These are phyloP conservation scores for Terana coerulea DNA, from an alignment of 768 basidiomycete species.

Conservation along the genomic window DNA sequence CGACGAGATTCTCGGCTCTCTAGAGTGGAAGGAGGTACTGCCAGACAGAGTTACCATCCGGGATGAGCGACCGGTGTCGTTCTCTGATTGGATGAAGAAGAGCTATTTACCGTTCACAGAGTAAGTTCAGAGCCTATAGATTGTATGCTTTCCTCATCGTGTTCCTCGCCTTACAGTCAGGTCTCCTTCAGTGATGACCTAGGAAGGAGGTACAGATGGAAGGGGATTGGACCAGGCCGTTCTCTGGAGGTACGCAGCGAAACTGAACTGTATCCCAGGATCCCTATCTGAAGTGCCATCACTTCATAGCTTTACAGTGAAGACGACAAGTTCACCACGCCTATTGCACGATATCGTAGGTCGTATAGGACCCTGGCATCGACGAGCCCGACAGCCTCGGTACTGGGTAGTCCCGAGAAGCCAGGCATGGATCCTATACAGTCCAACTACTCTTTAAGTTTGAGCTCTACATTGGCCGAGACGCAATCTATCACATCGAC, in stretches of 20 bases:
- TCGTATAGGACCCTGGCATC: no score
- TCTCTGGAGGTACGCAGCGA: slow-evolving; percentile 34
- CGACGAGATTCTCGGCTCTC: slow-evolving; percentile 33
- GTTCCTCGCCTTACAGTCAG: no score
- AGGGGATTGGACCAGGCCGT: slow-evolving; percentile 33
- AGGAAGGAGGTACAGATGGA: slow-evolving; percentile 39
- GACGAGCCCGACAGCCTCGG: no score
- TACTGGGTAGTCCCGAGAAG: no score
- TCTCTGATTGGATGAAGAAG: slow-evolving; percentile 37
- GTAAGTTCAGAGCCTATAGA: slow-evolving; percentile 23
- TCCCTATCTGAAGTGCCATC: no score
- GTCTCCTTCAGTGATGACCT: slow-evolving; percentile 32
- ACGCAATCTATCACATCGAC: slow-evolving; percentile 12
- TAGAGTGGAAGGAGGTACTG: slow-evolving; percentile 35
- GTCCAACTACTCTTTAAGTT: no score
- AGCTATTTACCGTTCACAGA: slow-evolving; percentile 38
- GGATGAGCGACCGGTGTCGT: slow-evolving; percentile 25
- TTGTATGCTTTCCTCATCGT: not conserved
- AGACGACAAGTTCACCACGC: slow-evolving; percentile 28
- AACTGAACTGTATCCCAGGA: not conserved
- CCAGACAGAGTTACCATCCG: slow-evolving; percentile 38
- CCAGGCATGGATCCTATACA: no score
- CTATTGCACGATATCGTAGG: slow-evolving; percentile 36
- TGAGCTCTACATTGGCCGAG: no score
- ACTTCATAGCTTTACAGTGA: slow-evolving; percentile 34